These are phyloP conservation scores for Fraxinus dipetala DNA, from an alignment of 305 asterid species.

Conservation along the genomic window DNA sequence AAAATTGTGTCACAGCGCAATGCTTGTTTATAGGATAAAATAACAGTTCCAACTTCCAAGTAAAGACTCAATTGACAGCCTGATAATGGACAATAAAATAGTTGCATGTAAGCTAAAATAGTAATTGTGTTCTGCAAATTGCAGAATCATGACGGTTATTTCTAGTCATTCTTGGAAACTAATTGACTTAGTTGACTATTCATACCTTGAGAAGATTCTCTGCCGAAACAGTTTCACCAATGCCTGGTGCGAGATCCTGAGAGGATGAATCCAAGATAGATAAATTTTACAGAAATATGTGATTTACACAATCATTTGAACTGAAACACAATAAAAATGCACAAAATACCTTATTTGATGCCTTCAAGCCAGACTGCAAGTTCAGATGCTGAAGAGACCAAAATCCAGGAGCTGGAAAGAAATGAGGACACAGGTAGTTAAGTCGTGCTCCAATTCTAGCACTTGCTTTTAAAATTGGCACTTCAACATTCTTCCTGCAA, in stretches of 20 bases:
- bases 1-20: neutral
- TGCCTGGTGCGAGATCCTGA: slow-evolving; percentile 48
- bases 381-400: slow-evolving; percentile 51
- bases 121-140: neutral
- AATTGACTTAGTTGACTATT: neutral
- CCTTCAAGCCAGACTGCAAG: slow-evolving; percentile 26
- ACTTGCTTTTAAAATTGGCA: slow-evolving; percentile 84
- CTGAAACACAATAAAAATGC: neutral
- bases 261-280: slow-evolving; percentile 22
- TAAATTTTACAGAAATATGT: neutral
- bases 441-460: slow-evolving; percentile 80
- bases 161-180: neutral
- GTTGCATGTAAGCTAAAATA: neutral
- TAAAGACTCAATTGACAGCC: neutral
- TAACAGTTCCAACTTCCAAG: neutral
- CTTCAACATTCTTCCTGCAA: slow-evolving; percentile 72
- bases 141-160: neutral
- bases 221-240: slow-evolving; percentile 49
- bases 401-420: slow-evolving; percentile 90
- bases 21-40: neutral
- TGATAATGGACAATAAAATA: neutral
- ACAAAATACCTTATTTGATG: slow-evolving; percentile 32
- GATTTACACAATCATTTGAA: neutral
- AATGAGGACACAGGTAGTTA: slow-evolving; percentile 78
- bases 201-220: slow-evolving; percentile 95